Evolutionary conservation across 768 basidiomycete species (phyloP), one percentile per base, ranked within the genome.

Genomic region (Tricholoma matsutake): DNA sequence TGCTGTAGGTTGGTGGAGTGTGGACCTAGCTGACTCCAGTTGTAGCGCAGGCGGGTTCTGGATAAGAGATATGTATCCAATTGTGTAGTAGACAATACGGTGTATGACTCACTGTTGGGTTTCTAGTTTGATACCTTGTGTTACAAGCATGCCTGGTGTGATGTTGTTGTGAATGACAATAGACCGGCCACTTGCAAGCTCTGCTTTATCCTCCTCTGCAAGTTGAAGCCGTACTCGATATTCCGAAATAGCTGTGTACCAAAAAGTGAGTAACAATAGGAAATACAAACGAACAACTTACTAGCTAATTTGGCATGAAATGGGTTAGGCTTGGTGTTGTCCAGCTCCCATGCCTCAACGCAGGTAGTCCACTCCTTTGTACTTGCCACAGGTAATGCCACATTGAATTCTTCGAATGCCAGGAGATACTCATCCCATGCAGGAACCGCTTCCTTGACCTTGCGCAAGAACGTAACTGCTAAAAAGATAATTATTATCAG

Each of bases 111-210:
- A 47, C 45, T 47, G 45, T 47, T 47, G 45, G 22, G 45, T 25
- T 25, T 47, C 59, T 2, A 63, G 14, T 53, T 63, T 58, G 0
- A 63, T n/a, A 1, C 58, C 75, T 22, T 64, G 64, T 0, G 60
- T 61, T 39, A 77, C 64, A 10, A 78, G 63, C 10, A 65, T 52
- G 32, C 68, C 68, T 18, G 64, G 59, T 0, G 59, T 49, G 32
- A 65, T 49, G 28, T 65, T 45, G 4, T 65, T 53, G n/a, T 65
- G 61, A 49, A 65, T 47, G 2, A 57, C 20, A 0, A 34, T 6
- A 0, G 47, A 53, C 4, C 56, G 18, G 14, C 11, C 29, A 6
- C 51, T 22, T 11, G 8, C 20, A 29, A 65, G 31, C 2, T 34
- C 28, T 3, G 39, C 47, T 14, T 54, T 63, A 31, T 62, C 63